Percentiles rank a stretch among this genome's conserved stretches.
phyloP scores from a whole-genome alignment of 2,329 filamentous ascomycete genomes.

The Hypoxylon sp. region DNA sequence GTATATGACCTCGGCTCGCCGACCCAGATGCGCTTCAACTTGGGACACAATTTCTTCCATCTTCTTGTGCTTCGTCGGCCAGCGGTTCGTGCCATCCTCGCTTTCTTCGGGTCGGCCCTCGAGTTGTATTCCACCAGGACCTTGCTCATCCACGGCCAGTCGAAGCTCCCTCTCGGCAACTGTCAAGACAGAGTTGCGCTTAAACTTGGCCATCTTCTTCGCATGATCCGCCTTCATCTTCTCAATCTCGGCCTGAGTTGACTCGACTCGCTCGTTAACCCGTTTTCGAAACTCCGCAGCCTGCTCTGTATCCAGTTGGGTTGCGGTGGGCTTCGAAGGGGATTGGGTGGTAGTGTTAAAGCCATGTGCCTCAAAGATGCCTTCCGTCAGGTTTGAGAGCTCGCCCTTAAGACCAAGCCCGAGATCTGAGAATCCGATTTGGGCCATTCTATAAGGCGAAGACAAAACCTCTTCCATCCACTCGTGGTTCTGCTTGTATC shows the following conservation, averaged over 20 bases:
- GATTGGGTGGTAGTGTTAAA: constrained; percentile 55
- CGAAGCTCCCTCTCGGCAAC: constrained; percentile 80
- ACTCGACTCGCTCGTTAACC: constrained; percentile 73
- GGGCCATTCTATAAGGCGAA: constrained; percentile 84
- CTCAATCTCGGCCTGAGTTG: constrained; percentile 82
- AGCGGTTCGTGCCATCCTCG: constrained; percentile 55
- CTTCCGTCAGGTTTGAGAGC: constrained; percentile 80
- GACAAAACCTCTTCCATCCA: constrained; percentile 99
- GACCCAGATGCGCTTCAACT: constrained; percentile 75
- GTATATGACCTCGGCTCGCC: constrained; percentile 69
- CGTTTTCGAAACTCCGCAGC: constrained; percentile 85
- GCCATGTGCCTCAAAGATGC: constrained; percentile 76
- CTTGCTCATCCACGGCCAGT: constrained; percentile 66
- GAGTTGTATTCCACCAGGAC: constrained; percentile 68
- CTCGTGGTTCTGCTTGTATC: constrained; percentile 95
- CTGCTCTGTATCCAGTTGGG: constrained; percentile 75
- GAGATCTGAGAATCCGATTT: constrained; percentile 87
- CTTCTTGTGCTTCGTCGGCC: constrained; percentile 56
- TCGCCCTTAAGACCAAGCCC: constrained; percentile 86
- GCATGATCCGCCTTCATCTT: constrained; percentile 83
- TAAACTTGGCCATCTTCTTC: constrained; percentile 76
- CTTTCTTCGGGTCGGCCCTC: constrained; percentile 63
- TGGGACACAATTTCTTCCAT: constrained; percentile 78
- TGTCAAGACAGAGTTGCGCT: constrained; percentile 72
- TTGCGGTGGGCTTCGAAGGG: constrained; percentile 67